Percentiles rank a stretch among this genome's conserved stretches.
These are phyloP conservation scores for Pyrenula massariospora DNA, from an alignment of 495 filamentous ascomycete genomes.

Conservation along the genomic window DNA sequence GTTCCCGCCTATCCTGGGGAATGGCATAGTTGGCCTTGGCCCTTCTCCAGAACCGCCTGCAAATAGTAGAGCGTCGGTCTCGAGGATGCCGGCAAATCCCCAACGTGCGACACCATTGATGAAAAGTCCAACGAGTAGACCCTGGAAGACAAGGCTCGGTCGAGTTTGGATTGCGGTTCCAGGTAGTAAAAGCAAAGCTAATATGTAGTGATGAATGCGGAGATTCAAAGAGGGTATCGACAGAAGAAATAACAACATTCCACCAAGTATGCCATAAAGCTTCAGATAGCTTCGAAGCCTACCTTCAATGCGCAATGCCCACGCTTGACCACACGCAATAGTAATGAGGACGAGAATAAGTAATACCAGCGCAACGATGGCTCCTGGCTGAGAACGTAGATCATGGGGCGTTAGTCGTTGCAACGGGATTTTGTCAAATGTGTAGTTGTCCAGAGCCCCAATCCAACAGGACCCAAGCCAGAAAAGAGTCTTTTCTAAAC, in stretches of 20 bases:
- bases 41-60: conserved; percentile 36
- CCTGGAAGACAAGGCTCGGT: conserved; percentile 45
- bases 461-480: conserved; percentile 72
- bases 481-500: conserved; percentile 60
- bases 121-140: conserved; percentile 50
- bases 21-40: conserved; percentile 28
- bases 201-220: conserved; percentile 56
- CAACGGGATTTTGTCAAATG: conserved; percentile 67
- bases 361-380: conserved; percentile 50
- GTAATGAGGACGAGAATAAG: conserved; percentile 43
- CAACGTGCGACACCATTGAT: conserved; percentile 56
- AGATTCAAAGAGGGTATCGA: conserved; percentile 46
- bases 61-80: conserved; percentile 40
- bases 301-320: conserved; percentile 55
- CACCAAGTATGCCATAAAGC: conserved; percentile 48
- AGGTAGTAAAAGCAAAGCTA: conserved; percentile 44
- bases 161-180: conserved; percentile 48
- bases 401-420: conserved; percentile 63
- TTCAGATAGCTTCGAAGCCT: conserved; percentile 48
- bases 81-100: conserved; percentile 51
- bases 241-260: conserved; percentile 31
- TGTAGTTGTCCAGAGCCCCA: conserved; percentile 64
- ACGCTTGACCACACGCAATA: conserved; percentile 47
- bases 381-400: conserved; percentile 63
- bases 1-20: conserved; percentile 16